These are phyloP conservation scores for Alliaria petiolata DNA, from an alignment of 345 rosid species.

Conservation along the genomic window DNA sequence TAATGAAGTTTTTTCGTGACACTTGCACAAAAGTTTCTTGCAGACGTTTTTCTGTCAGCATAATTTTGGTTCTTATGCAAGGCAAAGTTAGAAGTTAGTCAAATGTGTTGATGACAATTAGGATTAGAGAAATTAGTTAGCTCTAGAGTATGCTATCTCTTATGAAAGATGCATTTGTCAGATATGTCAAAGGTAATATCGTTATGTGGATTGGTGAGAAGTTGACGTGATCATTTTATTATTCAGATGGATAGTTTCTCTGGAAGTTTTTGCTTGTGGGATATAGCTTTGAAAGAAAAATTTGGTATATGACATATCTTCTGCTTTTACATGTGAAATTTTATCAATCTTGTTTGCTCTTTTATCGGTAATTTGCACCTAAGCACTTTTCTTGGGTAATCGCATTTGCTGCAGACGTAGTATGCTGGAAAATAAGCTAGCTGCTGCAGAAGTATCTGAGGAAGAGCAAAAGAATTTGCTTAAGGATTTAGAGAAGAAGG, in stretches of 20 bases:
- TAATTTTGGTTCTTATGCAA: not conserved
- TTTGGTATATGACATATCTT: not conserved
- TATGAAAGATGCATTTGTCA: not conserved
- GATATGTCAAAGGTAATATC: not conserved
- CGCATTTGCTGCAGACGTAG: slow-evolving; percentile 59
- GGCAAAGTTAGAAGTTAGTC: not conserved
- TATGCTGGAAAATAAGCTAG: slow-evolving; percentile 90
- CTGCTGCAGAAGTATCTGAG: slow-evolving; percentile 93
- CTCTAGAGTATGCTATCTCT: not conserved
- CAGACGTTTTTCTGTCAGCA: not conserved
- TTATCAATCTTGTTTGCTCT: not conserved
- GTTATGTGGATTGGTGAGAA: too few species aligned
- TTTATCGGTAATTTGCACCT: not conserved
- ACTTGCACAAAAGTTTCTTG: not conserved
- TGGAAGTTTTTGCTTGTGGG: too few species aligned
- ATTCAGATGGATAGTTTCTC: too few species aligned
- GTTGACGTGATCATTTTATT: too few species aligned
- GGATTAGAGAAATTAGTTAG: not conserved
- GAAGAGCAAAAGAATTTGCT: slow-evolving; percentile 91
- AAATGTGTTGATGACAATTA: not conserved
- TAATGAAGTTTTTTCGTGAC: not conserved
- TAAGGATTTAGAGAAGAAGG: slow-evolving; percentile 87
- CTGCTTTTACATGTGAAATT: not conserved
- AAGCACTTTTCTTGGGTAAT: not conserved
- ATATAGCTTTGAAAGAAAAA: not conserved